These are phyloP conservation scores for Rosa rugosa DNA, from an alignment of 306 rosid species.

Conservation along the genomic window DNA sequence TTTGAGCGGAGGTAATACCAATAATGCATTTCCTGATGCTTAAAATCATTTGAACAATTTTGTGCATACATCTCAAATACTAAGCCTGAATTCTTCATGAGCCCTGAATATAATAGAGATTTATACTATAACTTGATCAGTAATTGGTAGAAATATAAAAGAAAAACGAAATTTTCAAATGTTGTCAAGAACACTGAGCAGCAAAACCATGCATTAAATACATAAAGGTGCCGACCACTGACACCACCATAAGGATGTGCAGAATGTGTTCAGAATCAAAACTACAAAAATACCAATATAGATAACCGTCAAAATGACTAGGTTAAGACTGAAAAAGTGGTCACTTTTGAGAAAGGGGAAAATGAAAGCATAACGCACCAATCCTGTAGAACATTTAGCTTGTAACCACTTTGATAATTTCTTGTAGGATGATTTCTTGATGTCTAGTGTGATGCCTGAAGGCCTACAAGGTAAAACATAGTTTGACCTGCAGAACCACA, in stretches of 20 bases:
- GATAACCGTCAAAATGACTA: neutral
- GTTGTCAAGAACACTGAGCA: neutral
- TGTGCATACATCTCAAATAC: neutral
- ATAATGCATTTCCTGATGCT: neutral
- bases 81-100: neutral
- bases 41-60: neutral
- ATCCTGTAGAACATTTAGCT: slow-evolving; percentile 69
- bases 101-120: neutral
- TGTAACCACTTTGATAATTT: slow-evolving; percentile 91
- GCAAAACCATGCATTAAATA: neutral
- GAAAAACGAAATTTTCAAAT: neutral
- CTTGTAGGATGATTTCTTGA: slow-evolving; percentile 89
- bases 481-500: slow-evolving; percentile 62
- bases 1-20: neutral
- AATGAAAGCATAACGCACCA: slow-evolving; percentile 50
- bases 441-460: slow-evolving; percentile 76
- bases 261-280: neutral
- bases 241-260: neutral
- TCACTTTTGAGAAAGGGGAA: neutral
- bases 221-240: neutral
- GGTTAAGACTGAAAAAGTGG: no score
- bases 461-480: slow-evolving; percentile 87
- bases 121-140: neutral
- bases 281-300: neutral
- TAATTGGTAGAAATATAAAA: neutral